Conservation (phyloP, 768 basidiomycete species). For the Psilocybe cyanescens region DNA sequence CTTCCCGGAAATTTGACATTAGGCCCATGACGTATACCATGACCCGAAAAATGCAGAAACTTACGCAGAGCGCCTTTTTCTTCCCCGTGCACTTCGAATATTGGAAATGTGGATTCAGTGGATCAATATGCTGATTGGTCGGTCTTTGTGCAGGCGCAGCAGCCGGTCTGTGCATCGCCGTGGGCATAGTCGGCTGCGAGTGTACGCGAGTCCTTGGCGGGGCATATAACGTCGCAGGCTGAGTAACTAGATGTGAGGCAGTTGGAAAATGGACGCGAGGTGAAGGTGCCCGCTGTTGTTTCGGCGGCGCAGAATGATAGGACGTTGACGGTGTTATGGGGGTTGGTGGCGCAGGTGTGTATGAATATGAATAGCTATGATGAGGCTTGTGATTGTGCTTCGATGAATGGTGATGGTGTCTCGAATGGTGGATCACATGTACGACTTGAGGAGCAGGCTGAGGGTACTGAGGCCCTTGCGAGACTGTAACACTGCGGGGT, state of each 20-base stretch:
- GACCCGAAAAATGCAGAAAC: conserved; percentile 26
- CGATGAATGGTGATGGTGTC: conserved; percentile 21
- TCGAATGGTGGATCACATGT: conserved; percentile 26
- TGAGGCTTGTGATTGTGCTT: conserved; percentile 24
- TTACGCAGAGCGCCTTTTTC: conserved; percentile 82
- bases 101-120: conserved; percentile 47
- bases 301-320: conserved; percentile 5
- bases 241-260: not conserved
- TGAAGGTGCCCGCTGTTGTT: not conserved
- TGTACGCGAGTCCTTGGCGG: conserved; percentile 9
- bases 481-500: conserved; percentile 13
- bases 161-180: conserved; percentile 12
- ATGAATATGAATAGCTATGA: conserved; percentile 23
- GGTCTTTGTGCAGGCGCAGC: conserved; percentile 7
- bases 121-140: conserved; percentile 7
- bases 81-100: conserved; percentile 81
- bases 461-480: conserved; percentile 1
- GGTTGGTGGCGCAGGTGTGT: not conserved
- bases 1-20: conserved; percentile 30
- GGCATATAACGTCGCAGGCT: conserved; percentile 1
- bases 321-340: conserved; percentile 10
- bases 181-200: conserved; percentile 13
- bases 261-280: conserved; percentile 15
- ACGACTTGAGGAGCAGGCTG: conserved; percentile 18
- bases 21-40: conserved; percentile 4